A percentile compares a stretch with the other conserved stretches of the same genome.
These are phyloP conservation scores for Geotrichum aggregatum DNA, from an alignment of 1,139 yeast genomes.

Conservation along the genomic window DNA sequence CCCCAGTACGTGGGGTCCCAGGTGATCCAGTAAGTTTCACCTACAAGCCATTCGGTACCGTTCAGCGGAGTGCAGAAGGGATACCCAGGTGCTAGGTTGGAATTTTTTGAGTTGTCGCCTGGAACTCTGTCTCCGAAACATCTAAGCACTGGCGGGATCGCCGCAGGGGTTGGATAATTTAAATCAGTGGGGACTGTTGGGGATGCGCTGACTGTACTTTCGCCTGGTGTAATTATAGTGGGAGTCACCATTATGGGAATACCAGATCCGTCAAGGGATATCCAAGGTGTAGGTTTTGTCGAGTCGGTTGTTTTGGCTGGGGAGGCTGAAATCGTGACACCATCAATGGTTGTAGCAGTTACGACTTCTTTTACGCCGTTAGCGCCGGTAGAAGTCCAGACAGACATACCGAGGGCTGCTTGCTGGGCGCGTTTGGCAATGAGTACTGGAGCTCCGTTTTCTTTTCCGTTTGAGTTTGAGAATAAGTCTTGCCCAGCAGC, in stretches of 20 bases:
- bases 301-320: slow-evolving; percentile 33
- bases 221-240: slow-evolving; percentile 30
- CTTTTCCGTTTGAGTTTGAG: no score
- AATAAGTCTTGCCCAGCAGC: not conserved
- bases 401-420: slow-evolving; percentile 32
- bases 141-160: slow-evolving; percentile 42
- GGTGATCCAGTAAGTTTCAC: slow-evolving; percentile 45
- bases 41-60: slow-evolving; percentile 43
- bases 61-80: slow-evolving; percentile 43
- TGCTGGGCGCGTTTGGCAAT: slow-evolving; percentile 28
- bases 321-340: slow-evolving; percentile 42
- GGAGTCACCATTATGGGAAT: slow-evolving; percentile 42
- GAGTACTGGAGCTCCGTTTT: no score
- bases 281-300: slow-evolving; percentile 37
- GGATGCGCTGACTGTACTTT: slow-evolving; percentile 33
- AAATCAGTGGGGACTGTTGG: slow-evolving; percentile 40
- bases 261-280: slow-evolving; percentile 41
- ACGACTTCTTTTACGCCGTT: slow-evolving; percentile 33
- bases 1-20: slow-evolving; percentile 46
- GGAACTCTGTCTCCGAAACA: slow-evolving; percentile 43
- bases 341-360: slow-evolving; percentile 43
- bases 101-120: slow-evolving; percentile 18
- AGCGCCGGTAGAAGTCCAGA: slow-evolving; percentile 40
- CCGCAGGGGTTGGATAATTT: slow-evolving; percentile 36
- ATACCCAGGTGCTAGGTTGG: slow-evolving; percentile 30